Evolutionary conservation across 305 asterid species (phyloP).

Genomic region (Fraxinus greggii): DNA sequence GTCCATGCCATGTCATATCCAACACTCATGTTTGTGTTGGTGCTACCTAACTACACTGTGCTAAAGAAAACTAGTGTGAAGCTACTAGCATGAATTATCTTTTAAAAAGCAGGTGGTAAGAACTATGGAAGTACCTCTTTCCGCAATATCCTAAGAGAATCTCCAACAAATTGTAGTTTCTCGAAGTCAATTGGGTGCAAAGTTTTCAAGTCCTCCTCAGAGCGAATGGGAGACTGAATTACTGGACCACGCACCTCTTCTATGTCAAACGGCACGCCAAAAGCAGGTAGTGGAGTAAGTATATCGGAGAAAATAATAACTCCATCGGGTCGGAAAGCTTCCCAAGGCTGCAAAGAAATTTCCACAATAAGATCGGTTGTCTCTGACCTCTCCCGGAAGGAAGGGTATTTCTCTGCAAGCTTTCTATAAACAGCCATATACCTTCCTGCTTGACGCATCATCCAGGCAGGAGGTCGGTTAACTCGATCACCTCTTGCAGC

Average conservation of each 20-base stretch:
- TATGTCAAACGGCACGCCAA: constrained; percentile 95
- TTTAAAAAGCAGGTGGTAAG: constrained; percentile 3
- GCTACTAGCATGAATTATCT: background rate
- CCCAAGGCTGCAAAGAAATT: constrained; percentile 99
- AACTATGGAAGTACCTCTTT: constrained; percentile 55
- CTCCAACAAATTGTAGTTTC: constrained; percentile 79
- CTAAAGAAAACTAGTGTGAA: background rate
- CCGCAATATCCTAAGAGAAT: constrained; percentile 70
- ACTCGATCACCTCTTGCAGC: constrained; percentile 89
- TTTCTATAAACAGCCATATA: constrained; percentile 91
- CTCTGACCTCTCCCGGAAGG: constrained; percentile 99
- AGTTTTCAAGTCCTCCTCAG: constrained; percentile 69
- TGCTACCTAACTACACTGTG: background rate
- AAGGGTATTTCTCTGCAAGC: constrained; percentile 93
- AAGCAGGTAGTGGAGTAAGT: constrained; percentile 92
- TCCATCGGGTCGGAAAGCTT: constrained; percentile 93
- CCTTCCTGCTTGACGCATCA: constrained; percentile 99
- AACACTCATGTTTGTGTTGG: background rate
- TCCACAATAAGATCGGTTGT: constrained; percentile 98
- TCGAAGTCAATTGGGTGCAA: constrained; percentile 81
- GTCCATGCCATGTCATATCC: background rate
- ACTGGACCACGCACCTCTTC: constrained; percentile 89
- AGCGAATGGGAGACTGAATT: constrained; percentile 74
- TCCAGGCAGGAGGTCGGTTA: constrained; percentile 94
- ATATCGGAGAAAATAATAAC: constrained; percentile 97